A percentile compares a stretch with the other conserved stretches of the same genome.
Evolutionary conservation across 2,329 filamentous ascomycete species (phyloP).

Genomic region (Alternaria postmessia): DNA sequence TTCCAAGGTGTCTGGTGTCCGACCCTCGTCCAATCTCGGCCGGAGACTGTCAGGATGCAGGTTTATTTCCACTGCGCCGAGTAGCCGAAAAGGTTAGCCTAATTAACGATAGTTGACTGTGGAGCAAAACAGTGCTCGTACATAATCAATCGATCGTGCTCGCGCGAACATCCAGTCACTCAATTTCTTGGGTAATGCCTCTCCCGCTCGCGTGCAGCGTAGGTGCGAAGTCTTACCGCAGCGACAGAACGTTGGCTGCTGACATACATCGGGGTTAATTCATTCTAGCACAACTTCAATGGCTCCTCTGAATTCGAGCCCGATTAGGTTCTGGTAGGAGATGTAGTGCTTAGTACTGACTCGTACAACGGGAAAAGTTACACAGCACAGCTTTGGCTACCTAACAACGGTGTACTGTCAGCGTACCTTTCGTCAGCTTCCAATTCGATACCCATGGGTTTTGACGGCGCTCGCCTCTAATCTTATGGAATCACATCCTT

Average conservation of each 20-base stretch:
- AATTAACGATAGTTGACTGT: not conserved
- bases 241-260: fast-evolving
- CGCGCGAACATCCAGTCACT: not conserved
- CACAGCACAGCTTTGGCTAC: too few relatives aligned
- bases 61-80: not conserved
- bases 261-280: not conserved
- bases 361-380: not conserved
- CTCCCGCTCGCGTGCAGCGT: not conserved
- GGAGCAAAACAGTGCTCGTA: not conserved
- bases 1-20: not conserved
- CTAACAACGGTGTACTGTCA: not conserved
- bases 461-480: too few relatives aligned
- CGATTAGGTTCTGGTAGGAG: not conserved
- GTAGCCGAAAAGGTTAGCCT: not conserved
- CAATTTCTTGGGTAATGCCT: not conserved
- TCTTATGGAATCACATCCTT: too few relatives aligned
- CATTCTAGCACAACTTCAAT: not conserved
- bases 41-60: not conserved
- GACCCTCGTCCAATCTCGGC: not conserved
- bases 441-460: too few relatives aligned
- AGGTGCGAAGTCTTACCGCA: not conserved
- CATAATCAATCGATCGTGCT: not conserved
- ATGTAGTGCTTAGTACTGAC: not conserved
- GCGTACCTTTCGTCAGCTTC: too few relatives aligned
- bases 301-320: not conserved